phyloP scores from a whole-genome alignment of 176 grass and related monocot genomes.

The Aegilops umbellulata region DNA sequence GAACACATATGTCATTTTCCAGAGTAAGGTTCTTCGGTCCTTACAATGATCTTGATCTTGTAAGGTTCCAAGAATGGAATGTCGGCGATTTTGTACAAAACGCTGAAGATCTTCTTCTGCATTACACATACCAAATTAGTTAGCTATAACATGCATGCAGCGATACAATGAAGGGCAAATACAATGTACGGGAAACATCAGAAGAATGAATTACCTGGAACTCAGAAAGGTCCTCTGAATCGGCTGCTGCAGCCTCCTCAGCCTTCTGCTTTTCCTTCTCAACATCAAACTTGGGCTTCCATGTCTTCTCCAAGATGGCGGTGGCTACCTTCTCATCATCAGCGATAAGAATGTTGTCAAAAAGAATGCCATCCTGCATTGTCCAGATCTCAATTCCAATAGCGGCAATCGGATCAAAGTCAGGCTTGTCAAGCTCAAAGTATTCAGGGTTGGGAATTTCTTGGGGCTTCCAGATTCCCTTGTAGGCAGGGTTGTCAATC shows the following conservation, averaged over 20 bases:
- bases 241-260: slow-evolving; percentile 49
- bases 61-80: slow-evolving; percentile 78
- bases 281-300: slow-evolving; percentile 89
- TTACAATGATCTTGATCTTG: slow-evolving; percentile 91
- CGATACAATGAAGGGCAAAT: neutral
- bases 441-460: slow-evolving; percentile 97
- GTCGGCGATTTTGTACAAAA: slow-evolving; percentile 77
- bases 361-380: slow-evolving; percentile 96
- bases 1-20: neutral
- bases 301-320: slow-evolving; percentile 67
- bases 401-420: slow-evolving; percentile 77
- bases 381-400: slow-evolving; percentile 99
- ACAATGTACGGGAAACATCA: neutral
- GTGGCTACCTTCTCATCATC: slow-evolving; percentile 79
- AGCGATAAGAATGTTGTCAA: slow-evolving; percentile 86
- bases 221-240: slow-evolving; percentile 54
- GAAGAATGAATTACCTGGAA: slow-evolving; percentile 58
- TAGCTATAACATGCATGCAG: slow-evolving; percentile 1
- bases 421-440: slow-evolving; percentile 81
- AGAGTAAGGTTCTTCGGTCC: slow-evolving; percentile 17
- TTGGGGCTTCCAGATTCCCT: slow-evolving; percentile 96
- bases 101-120: slow-evolving; percentile 90
- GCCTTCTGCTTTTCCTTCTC: slow-evolving; percentile 97
- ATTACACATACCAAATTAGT: slow-evolving; percentile 14
- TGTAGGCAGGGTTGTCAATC: slow-evolving; percentile 93